Percentiles rank a stretch among this genome's conserved stretches.
phyloP scores from a whole-genome alignment of 129 eudicot genomes.

The Oenanthe sinensis region DNA sequence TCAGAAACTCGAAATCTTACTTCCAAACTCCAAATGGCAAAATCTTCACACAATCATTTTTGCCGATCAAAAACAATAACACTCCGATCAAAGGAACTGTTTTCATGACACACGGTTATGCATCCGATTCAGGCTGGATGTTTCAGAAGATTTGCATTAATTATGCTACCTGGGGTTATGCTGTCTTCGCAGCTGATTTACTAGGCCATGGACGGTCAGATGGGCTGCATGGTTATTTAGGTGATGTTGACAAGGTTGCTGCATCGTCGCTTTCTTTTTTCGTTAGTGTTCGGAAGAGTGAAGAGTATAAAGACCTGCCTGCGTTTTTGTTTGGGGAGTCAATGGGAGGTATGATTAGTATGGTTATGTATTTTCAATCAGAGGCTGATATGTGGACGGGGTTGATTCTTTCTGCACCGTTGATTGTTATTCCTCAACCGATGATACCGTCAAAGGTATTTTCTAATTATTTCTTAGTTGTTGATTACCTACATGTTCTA shows the following conservation, averaged over 20 bases:
- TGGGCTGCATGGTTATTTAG: constrained; percentile 63
- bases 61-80: constrained; percentile 28
- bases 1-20: constrained; percentile 51
- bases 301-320: constrained; percentile 45
- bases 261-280: constrained; percentile 40
- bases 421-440: constrained; percentile 62
- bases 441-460: constrained; percentile 73
- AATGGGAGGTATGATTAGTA: constrained; percentile 64
- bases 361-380: constrained; percentile 70
- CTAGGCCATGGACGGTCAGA: constrained; percentile 83
- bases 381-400: constrained; percentile 74
- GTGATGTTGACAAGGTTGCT: constrained; percentile 57
- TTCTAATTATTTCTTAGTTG: not conserved
- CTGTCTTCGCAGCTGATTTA: constrained; percentile 82
- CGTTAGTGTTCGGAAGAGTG: constrained; percentile 46
- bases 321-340: constrained; percentile 81
- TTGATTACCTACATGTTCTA: not conserved
- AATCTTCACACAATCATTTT: constrained; percentile 66
- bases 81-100: constrained; percentile 46
- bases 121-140: constrained; percentile 68
- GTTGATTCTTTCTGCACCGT: constrained; percentile 65
- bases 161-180: constrained; percentile 79
- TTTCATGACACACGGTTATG: constrained; percentile 78
- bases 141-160: constrained; percentile 73
- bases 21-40: constrained; percentile 56